Evolutionary conservation across 2,329 filamentous ascomycete species (phyloP), one percentile per base, ranked within the genome.

Genomic region (Fusarium sp.): DNA sequence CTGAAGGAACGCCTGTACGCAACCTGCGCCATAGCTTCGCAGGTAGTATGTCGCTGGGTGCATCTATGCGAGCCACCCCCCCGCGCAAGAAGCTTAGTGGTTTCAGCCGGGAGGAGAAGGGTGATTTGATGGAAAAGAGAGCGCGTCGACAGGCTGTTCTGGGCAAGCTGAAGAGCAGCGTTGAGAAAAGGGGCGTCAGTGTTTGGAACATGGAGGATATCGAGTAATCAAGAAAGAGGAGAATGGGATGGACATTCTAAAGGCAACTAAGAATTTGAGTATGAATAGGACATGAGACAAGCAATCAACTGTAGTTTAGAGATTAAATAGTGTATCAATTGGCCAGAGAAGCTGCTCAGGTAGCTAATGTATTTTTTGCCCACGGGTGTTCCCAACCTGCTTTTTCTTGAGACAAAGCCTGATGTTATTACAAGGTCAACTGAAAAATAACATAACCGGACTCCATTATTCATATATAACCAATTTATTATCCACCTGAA

Each of bases 81-180:
- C 84, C 86, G 3, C 79, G 87, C 42, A 89, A 86, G 80, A 90
- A 89, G 80, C 70, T 90, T 56, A 88, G 83, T 62, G 86, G 86
- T 19, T 90, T 87, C 68, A 87, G 83, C 58, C 79, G 81, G 30
- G 82, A 84, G 51, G 89, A 91, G 74, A 89, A 88, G 79, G 78
- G 78, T 26, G 81, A 81, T 26, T 75, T 90, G 56, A 87, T 83
- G 76, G 80, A 82, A 58, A 86, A 85, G 76, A 78, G 82, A 64
- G 81, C 81, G n/a, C 83, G 80, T 62, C 81, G 86, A 68, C 82
- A 82, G 70, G 83, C 81, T 5, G 83, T 88, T 10, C 77, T 88
- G 26, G 77, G 78, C 30, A 86, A 85, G 74, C 75, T 90, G 49
- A 82, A 79, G 76, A 75, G 68, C 7, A 83, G 79, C 62, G 78